Conservation (phyloP, 1,139 yeast genomes). For the Hemisphaericaspora xylofermentans region DNA sequence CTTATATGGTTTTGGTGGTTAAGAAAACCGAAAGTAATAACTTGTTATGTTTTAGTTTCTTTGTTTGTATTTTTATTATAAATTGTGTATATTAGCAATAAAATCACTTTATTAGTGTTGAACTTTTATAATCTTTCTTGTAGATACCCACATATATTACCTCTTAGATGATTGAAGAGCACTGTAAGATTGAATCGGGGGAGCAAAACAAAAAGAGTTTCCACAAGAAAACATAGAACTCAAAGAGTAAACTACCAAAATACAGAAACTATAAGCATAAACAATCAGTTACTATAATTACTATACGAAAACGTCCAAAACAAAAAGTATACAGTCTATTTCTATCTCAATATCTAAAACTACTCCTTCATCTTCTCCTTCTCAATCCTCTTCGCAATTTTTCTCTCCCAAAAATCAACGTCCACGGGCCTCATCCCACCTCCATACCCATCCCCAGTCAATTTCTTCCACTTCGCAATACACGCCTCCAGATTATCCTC, state of each 20-base stretch:
- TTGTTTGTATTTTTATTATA: neutral
- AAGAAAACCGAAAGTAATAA: constrained; percentile 26
- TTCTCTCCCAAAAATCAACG: constrained; percentile 35
- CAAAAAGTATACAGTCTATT: neutral
- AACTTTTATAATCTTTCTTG: too few species aligned
- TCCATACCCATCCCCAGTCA: constrained; percentile 37
- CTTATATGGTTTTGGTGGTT: constrained; percentile 99
- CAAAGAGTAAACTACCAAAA: too few species aligned
- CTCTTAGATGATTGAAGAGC: too few species aligned
- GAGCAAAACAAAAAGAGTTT: too few species aligned
- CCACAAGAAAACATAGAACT: too few species aligned
- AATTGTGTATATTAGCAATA: constrained; percentile 1
- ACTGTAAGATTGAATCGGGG: too few species aligned
- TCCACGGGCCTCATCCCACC: constrained; percentile 24
- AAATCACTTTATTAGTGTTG: too few species aligned
- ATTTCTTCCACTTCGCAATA: constrained; percentile 53
- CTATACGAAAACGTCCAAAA: neutral
- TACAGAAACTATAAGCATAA: too few species aligned
- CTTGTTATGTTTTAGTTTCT: neutral
- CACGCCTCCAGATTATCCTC: constrained; percentile 59
- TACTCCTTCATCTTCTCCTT: constrained; percentile 27
- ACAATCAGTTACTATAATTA: too few species aligned
- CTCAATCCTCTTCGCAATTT: constrained; percentile 29
- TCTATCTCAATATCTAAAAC: constrained; percentile 22
- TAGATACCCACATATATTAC: too few species aligned